Evolutionary conservation across 768 basidiomycete species (phyloP).

Genomic region (Trametes elegans): DNA sequence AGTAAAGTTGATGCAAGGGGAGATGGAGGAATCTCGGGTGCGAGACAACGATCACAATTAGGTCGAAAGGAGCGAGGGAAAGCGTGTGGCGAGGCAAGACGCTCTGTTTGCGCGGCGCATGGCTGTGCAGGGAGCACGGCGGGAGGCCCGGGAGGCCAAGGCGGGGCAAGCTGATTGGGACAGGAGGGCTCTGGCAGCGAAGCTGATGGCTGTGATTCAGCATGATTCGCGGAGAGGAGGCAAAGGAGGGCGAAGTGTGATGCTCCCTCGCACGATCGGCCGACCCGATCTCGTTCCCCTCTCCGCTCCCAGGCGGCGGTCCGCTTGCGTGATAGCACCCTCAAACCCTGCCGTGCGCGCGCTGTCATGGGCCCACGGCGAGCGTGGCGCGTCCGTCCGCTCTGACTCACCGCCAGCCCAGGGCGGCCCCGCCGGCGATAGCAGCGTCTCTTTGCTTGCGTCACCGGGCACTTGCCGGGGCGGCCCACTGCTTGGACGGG

Average conservation of each 20-base stretch:
- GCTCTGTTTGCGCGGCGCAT: constrained; percentile 1
- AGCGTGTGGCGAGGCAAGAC: not conserved
- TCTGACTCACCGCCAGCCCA: constrained; percentile 8
- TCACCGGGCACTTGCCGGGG: not conserved
- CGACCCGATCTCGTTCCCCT: not conserved
- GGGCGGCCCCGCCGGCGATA: constrained; percentile 15
- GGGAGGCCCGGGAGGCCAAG: not conserved
- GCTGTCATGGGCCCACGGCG: constrained; percentile 10
- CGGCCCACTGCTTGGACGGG: no score
- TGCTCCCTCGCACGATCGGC: not conserved
- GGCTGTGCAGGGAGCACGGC: constrained; percentile 10
- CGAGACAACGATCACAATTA: constrained; percentile 20
- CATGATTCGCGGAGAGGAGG: constrained; percentile 16
- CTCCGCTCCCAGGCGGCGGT: constrained; percentile 15
- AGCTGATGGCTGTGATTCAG: constrained; percentile 15
- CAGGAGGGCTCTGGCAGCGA: constrained; percentile 11
- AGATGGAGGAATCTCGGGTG: constrained; percentile 7
- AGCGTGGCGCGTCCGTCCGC: not conserved
- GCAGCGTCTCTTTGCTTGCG: not conserved
- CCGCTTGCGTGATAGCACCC: constrained; percentile 9
- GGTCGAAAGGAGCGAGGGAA: constrained; percentile 13
- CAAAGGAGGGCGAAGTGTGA: constrained; percentile 8
- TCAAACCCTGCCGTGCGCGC: constrained; percentile 17
- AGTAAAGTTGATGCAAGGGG: constrained; percentile 9
- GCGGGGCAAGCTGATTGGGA: constrained; percentile 8